Conservation (phyloP, 805 yeast genomes). For the Lipomyces anomalus region DNA sequence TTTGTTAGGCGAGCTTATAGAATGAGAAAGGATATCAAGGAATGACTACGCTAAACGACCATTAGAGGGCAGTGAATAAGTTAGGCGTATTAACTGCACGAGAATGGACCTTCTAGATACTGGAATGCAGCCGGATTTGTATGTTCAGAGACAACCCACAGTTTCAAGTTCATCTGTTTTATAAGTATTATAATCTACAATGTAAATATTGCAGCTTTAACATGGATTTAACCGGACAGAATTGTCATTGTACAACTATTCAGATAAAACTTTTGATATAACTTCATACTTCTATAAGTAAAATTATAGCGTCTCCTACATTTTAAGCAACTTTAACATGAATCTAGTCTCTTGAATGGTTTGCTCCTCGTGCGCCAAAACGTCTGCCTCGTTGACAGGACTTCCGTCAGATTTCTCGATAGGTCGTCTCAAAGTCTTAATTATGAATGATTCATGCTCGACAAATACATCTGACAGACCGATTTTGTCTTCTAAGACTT, state of each 20-base stretch:
- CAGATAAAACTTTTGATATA: neutral
- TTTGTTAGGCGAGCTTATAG: neutral
- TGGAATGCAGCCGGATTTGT: too few species aligned
- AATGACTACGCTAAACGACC: too few species aligned
- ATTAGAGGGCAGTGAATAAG: too few species aligned
- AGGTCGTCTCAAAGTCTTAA: slow-evolving; percentile 70
- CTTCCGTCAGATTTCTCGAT: slow-evolving; percentile 43
- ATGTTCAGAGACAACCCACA: too few species aligned
- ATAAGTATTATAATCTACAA: too few species aligned
- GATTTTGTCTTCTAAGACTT: slow-evolving; percentile 54
- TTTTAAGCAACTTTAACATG: slow-evolving; percentile 22
- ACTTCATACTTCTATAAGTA: neutral
- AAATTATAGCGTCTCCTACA: slow-evolving; percentile 10
- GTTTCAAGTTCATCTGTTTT: too few species aligned
- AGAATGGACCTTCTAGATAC: too few species aligned
- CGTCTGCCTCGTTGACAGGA: slow-evolving; percentile 41
- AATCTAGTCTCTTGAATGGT: slow-evolving; percentile 35
- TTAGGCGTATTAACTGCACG: too few species aligned
- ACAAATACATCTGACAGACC: slow-evolving; percentile 56
- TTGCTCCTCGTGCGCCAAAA: slow-evolving; percentile 87
- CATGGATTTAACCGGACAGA: too few species aligned
- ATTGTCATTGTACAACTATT: too few species aligned
- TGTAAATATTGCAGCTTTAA: too few species aligned
- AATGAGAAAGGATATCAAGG: too few species aligned
- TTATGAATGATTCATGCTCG: slow-evolving; percentile 60